Conservation (phyloP, 2,329 filamentous ascomycete species). For the Neofusicoccum kwambonambiense region DNA sequence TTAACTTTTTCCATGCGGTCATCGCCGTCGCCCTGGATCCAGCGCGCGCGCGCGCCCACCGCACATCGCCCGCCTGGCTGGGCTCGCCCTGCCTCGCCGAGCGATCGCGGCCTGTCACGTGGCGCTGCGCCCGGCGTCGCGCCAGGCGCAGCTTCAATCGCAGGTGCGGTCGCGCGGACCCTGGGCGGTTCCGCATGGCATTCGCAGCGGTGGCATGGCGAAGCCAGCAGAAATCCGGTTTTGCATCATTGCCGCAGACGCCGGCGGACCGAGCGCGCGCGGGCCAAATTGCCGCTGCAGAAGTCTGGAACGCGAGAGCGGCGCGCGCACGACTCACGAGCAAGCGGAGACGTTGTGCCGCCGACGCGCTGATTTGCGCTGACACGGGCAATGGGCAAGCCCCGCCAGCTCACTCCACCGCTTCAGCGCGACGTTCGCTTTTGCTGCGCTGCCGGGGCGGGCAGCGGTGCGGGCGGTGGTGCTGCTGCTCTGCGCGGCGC, state of each 20-base stretch:
- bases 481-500: neutral
- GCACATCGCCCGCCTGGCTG: neutral
- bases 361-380: conserved; percentile 13
- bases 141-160: neutral
- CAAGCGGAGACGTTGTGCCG: conserved; percentile 3
- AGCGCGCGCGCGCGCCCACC: neutral
- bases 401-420: neutral
- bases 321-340: conserved; percentile 2
- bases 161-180: neutral
- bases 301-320: neutral
- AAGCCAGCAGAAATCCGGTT: conserved; percentile 3
- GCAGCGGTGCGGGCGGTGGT: neutral
- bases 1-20: neutral
- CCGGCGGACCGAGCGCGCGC: conserved; percentile 8
- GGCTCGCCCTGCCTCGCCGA: neutral
- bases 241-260: neutral
- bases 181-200: neutral
- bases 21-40: neutral
- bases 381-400: neutral
- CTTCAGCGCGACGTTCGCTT: neutral
- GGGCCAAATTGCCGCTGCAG: conserved; percentile 1
- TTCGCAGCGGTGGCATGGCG: conserved; percentile 7
- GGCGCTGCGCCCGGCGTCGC: neutral
- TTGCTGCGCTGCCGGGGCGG: neutral
- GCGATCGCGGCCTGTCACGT: neutral